phyloP scores from a whole-genome alignment of 1,139 yeast genomes.

The Barnettozyma hawaiiensis region DNA sequence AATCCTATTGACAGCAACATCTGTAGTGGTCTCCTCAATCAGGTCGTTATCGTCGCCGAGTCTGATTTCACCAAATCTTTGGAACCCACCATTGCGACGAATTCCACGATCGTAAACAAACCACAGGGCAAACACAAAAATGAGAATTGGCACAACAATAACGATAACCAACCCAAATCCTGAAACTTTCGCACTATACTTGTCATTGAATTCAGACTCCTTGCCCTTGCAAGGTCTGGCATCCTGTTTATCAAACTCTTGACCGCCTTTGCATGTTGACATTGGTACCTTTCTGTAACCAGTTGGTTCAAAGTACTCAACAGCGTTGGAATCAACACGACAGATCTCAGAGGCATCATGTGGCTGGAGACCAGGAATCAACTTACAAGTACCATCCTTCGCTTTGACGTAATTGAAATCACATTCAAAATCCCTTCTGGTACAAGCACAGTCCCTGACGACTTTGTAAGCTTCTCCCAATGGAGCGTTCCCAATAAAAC shows the following conservation, averaged over 20 bases:
- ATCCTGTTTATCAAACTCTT: slow-evolving; percentile 58
- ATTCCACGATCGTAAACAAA: slow-evolving; percentile 80
- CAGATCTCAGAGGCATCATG: slow-evolving; percentile 65
- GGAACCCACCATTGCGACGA: slow-evolving; percentile 73
- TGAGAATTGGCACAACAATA: slow-evolving; percentile 50
- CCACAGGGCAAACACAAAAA: slow-evolving; percentile 56
- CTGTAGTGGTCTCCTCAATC: slow-evolving; percentile 62
- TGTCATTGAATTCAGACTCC: slow-evolving; percentile 54
- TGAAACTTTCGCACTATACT: slow-evolving; percentile 49
- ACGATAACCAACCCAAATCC: slow-evolving; percentile 50
- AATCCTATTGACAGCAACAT: slow-evolving; percentile 54
- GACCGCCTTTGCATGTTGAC: slow-evolving; percentile 72
- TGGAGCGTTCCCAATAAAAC: slow-evolving; percentile 76
- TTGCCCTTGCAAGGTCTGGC: slow-evolving; percentile 86
- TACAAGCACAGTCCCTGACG: slow-evolving; percentile 70
- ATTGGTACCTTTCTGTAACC: slow-evolving; percentile 74
- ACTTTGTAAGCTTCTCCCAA: slow-evolving; percentile 55
- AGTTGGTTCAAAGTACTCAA: slow-evolving; percentile 73
- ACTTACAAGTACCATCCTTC: slow-evolving; percentile 78
- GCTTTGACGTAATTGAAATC: slow-evolving; percentile 76
- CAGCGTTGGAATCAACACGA: slow-evolving; percentile 41
- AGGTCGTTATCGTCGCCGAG: slow-evolving; percentile 70
- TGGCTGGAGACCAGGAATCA: slow-evolving; percentile 67
- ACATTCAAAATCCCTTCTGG: slow-evolving; percentile 89
- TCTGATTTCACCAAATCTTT: slow-evolving; percentile 80